phyloP scores from a whole-genome alignment of 2,329 filamentous ascomycete genomes.

The Didymosphaeria variabile region DNA sequence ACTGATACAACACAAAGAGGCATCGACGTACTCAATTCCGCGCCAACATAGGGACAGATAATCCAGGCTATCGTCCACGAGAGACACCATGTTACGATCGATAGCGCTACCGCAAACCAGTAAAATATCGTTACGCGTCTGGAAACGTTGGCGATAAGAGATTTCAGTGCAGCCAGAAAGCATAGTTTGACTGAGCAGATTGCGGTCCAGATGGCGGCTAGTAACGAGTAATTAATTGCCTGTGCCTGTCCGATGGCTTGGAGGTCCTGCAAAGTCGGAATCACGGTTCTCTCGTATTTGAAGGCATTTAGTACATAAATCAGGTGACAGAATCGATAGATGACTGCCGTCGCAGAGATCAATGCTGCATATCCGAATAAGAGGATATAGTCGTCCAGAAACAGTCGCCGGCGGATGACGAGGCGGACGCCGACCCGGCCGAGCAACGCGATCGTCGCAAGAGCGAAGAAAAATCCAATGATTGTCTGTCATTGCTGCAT shows the following conservation, averaged over 20 bases:
- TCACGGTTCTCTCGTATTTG: constrained; percentile 5
- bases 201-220: constrained; percentile 5
- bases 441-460: constrained; percentile 11
- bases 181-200: constrained; percentile 15
- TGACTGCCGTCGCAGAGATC: constrained; percentile 1
- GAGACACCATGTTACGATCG: constrained; percentile 7
- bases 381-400: constrained; percentile 18
- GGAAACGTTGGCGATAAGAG: constrained; percentile 11
- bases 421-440: constrained; percentile 15
- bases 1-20: background rate
- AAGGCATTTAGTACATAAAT: constrained; percentile 12
- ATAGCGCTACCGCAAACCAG: constrained; percentile 6
- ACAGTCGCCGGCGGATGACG: constrained; percentile 10
- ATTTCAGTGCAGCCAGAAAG: constrained; percentile 14
- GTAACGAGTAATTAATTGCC: constrained; percentile 8
- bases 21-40: background rate
- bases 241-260: background rate
- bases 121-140: constrained; percentile 7
- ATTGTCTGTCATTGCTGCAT: constrained; percentile 4
- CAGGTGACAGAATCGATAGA: constrained; percentile 7
- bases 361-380: constrained; percentile 6
- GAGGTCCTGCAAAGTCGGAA: constrained; percentile 9
- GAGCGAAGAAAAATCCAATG: constrained; percentile 12
- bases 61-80: constrained; percentile 1
- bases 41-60: constrained; percentile 6